phyloP scores from a whole-genome alignment of 495 filamentous ascomycete genomes.

The Tricharina praecox region DNA sequence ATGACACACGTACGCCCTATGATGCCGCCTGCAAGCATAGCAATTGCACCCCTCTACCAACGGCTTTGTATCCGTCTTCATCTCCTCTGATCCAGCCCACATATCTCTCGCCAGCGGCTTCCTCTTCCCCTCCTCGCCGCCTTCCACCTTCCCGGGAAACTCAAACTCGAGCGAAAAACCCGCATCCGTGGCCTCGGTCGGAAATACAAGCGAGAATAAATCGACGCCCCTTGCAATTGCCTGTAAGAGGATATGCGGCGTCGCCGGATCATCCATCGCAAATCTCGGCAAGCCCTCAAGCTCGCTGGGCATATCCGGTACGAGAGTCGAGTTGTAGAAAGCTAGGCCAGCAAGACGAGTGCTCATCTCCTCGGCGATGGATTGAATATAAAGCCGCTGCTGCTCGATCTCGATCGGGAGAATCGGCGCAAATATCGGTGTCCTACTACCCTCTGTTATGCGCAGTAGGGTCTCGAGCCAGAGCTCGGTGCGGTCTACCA shows the following conservation, averaged over 20 bases:
- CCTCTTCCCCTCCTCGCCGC: constrained; percentile 3
- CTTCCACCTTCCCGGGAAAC: constrained; percentile 32
- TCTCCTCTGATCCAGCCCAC: constrained; percentile 39
- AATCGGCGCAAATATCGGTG: constrained; percentile 61
- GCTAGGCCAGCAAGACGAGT: constrained; percentile 56
- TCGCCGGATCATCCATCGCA: constrained; percentile 46
- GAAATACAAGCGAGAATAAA: constrained; percentile 57
- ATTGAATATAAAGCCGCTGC: constrained; percentile 60
- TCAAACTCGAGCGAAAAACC: constrained; percentile 70
- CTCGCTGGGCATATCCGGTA: constrained; percentile 43
- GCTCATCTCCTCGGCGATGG: constrained; percentile 40
- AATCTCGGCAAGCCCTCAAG: constrained; percentile 50
- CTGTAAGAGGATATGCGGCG: constrained; percentile 57
- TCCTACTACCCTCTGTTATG: constrained; percentile 25
- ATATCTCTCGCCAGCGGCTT: constrained; percentile 65
- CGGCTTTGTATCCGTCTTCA: constrained; percentile 39
- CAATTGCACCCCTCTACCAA: constrained; percentile 50
- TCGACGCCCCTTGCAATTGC: constrained; percentile 64
- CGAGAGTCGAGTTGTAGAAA: constrained; percentile 57
- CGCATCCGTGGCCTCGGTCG: constrained; percentile 57
- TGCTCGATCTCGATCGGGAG: constrained; percentile 55
- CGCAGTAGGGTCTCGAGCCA: constrained; percentile 49
- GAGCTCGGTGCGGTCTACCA: constrained; percentile 65
- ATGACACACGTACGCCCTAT: constrained; percentile 74
- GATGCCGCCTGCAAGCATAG: constrained; percentile 71